These are phyloP conservation scores for Adiantum capillusveneris DNA, from an alignment of 75 land plant genomes.

Conservation along the genomic window DNA sequence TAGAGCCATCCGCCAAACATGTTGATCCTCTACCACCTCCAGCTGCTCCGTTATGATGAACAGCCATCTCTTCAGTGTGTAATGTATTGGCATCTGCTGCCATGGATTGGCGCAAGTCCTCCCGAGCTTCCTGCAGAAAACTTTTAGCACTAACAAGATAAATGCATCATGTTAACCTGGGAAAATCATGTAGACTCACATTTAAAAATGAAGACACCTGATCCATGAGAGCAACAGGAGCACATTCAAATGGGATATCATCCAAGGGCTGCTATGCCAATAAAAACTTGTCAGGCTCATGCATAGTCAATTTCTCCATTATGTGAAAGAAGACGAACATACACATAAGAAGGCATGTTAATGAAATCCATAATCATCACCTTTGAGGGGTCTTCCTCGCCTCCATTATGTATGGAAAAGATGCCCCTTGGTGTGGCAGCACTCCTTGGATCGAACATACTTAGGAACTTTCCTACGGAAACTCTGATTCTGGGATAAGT, in stretches of 20 bases:
- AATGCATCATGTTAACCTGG: neutral
- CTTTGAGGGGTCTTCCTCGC: conserved; percentile 7
- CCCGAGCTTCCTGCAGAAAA: conserved; percentile 61
- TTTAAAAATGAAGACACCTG: conserved; percentile 62
- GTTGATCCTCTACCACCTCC: neutral
- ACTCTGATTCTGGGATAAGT: conserved; percentile 73
- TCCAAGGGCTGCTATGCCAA: conserved; percentile 17
- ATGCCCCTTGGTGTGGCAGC: conserved; percentile 69
- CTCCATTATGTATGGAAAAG: conserved; percentile 40
- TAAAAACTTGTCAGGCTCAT: too few relatives aligned
- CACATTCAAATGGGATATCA: conserved; percentile 72
- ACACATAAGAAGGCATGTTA: too few relatives aligned
- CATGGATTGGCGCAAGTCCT: conserved; percentile 60
- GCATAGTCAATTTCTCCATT: too few relatives aligned
- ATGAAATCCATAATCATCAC: neutral
- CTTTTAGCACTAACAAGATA: neutral
- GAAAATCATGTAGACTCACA: conserved; percentile 36
- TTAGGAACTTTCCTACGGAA: conserved; percentile 65
- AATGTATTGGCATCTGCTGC: conserved; percentile 56
- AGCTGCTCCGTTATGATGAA: conserved; percentile 5
- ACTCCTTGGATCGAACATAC: conserved; percentile 54
- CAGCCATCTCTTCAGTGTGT: conserved; percentile 34
- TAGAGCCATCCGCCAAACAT: conserved; percentile 6
- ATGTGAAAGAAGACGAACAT: too few relatives aligned
- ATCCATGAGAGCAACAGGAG: conserved; percentile 66